Evolutionary conservation across 2,329 filamentous ascomycete genomes (phyloP).

Genomic region (Hymenoscyphus repandus): DNA sequence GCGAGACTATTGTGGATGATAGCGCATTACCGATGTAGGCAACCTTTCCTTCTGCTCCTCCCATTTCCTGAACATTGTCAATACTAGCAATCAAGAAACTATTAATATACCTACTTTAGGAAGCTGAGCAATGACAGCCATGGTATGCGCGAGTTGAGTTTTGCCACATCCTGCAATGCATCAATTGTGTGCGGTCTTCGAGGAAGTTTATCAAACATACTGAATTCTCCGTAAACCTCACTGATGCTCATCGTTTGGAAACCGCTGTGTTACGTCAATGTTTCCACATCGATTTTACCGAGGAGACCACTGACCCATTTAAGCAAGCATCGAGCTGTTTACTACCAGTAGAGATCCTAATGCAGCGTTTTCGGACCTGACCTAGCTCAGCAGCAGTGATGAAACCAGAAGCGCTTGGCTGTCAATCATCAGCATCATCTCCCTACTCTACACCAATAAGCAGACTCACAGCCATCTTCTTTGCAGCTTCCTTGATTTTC

Average conservation of each 20-base stretch:
- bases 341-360: constrained; percentile 64
- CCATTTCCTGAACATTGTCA: constrained; percentile 42
- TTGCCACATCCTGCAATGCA: constrained; percentile 51
- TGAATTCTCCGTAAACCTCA: constrained; percentile 57
- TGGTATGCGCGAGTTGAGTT: constrained; percentile 64
- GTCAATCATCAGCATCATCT: constrained; percentile 13
- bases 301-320: constrained; percentile 43
- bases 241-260: constrained; percentile 68
- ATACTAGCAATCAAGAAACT: background rate
- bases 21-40: constrained; percentile 58
- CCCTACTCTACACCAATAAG: background rate
- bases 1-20: background rate
- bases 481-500: constrained; percentile 63
- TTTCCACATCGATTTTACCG: background rate
- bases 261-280: constrained; percentile 39
- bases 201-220: constrained; percentile 27
- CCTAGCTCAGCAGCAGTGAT: constrained; percentile 61
- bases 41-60: constrained; percentile 63
- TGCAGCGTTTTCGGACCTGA: constrained; percentile 56
- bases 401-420: constrained; percentile 56
- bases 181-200: background rate
- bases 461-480: constrained; percentile 32
- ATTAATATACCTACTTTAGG: constrained; percentile 36
- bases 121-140: constrained; percentile 57
- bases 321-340: constrained; percentile 62